Percentiles rank a stretch among this genome's conserved stretches.
Conservation (phyloP, 805 yeast species). For the Candida alai region DNA sequence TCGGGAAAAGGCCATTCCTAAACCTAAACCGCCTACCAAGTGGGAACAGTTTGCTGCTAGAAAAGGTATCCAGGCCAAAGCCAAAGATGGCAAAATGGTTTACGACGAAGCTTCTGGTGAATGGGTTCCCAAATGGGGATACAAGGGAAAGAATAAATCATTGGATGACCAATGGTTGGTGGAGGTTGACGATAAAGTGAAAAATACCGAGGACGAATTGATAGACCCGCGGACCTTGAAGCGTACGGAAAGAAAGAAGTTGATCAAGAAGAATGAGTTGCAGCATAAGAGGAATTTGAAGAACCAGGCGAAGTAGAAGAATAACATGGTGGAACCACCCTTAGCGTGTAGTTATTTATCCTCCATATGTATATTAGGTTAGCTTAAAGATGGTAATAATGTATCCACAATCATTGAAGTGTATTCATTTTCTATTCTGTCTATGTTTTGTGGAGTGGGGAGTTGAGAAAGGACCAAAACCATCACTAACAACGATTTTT, state of each 20-base stretch:
- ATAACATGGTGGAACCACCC: too few relatives aligned
- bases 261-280: slow-evolving; percentile 76
- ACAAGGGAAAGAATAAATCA: slow-evolving; percentile 85
- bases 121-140: slow-evolving; percentile 99
- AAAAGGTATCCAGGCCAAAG: slow-evolving; percentile 91
- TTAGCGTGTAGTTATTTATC: too few relatives aligned
- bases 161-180: slow-evolving; percentile 92
- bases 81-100: slow-evolving; percentile 83
- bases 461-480: too few relatives aligned
- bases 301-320: slow-evolving; percentile 28
- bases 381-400: too few relatives aligned
- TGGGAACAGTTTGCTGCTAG: slow-evolving; percentile 97
- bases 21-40: slow-evolving; percentile 85
- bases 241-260: slow-evolving; percentile 79
- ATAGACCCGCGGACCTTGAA: slow-evolving; percentile 82
- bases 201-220: slow-evolving; percentile 51
- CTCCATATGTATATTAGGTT: too few relatives aligned
- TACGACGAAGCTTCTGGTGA: slow-evolving; percentile 86
- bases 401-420: too few relatives aligned
- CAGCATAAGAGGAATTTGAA: slow-evolving; percentile 81
- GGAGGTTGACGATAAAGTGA: slow-evolving; percentile 78
- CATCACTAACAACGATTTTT: too few relatives aligned
- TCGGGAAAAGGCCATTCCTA: slow-evolving; percentile 93
- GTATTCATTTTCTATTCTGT: too few relatives aligned
- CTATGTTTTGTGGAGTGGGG: too few relatives aligned